Base-by-base conservation (phyloP, 202 grass and related monocot species). In the Panicum hallii region DNA sequence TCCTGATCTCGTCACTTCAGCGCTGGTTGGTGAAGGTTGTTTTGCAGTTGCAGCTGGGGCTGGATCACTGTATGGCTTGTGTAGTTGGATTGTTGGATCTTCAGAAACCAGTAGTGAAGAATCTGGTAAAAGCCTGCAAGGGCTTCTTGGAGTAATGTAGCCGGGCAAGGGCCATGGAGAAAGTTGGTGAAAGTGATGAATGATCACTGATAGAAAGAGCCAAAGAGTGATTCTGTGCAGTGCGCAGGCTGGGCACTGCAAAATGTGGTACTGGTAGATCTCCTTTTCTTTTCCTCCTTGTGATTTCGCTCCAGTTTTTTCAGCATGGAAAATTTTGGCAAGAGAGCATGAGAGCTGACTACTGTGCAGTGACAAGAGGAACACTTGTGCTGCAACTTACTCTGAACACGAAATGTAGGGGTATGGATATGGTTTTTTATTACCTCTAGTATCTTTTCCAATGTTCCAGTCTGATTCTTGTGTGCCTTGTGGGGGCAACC, bases 321-420 rank as follows among this genome's bases (percentile, higher is more conserved):
- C 60, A 75, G 60, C 40, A 48, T 13, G 73, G 67, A 74, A 65
- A 13, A 65, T 65, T 64, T 64, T 41, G 30, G 32, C 63, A 19
- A 14, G 63, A 65, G 6, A 10, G 64, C 64, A 67, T 41, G 64
- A 3, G 1, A 69, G 40, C 16, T n/a, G 76, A 73, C 67, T 12
- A 66, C 75, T 55, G 46, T 23, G 70, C 28, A 34, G 60, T 32
- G 42, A 67, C 34, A 67, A 19, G 36, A 10, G 64, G 34, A 66
- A 40, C 11, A 28, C 22, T n/a, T 22, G 26, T 65, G 30, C 28
- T 28, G 13, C 12, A n/a, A 10, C 10, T 44, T 47, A 22, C 32
- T 74, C 84, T 80, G 58, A 80, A 68, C 50, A 75, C 49, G 70
- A 87, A 36, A 75, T 43, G 62, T 32, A 20, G 50, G 78, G 57